phyloP scores from a whole-genome alignment of 495 filamentous ascomycete species.

The Penicillium mononematosum region DNA sequence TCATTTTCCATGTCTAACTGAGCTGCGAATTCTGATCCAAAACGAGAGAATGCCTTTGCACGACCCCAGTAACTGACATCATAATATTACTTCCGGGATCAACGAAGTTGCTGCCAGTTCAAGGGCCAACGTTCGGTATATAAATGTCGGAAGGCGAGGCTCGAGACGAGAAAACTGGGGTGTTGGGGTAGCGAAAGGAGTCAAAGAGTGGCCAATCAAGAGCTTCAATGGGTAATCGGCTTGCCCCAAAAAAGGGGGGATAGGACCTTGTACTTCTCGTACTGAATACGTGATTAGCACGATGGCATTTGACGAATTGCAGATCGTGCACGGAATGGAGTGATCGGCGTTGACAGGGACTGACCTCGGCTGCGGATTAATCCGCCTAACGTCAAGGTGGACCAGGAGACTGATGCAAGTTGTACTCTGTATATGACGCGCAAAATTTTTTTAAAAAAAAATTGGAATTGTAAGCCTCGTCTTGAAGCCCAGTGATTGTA shows the following conservation, averaged over 20 bases:
- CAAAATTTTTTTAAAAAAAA: too few relatives aligned
- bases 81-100: neutral
- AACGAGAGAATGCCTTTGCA: neutral
- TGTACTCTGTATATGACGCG: neutral
- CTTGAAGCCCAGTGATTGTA: too few relatives aligned
- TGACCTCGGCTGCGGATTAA: neutral
- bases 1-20: too few relatives aligned
- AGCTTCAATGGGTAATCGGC: neutral
- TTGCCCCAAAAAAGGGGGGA: neutral
- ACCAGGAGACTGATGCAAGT: neutral
- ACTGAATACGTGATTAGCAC: neutral
- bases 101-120: neutral
- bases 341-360: neutral
- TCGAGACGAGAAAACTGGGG: neutral
- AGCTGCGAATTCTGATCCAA: neutral
- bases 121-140: neutral
- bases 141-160: neutral
- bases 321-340: neutral
- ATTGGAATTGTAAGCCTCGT: too few relatives aligned
- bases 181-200: neutral
- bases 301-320: neutral
- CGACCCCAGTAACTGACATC: neutral
- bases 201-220: neutral
- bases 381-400: neutral
- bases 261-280: neutral